A percentile compares a stretch with the other conserved stretches of the same genome.
Conservation (phyloP, 1,139 yeast species). For the Magnusiomyces paraingens region DNA sequence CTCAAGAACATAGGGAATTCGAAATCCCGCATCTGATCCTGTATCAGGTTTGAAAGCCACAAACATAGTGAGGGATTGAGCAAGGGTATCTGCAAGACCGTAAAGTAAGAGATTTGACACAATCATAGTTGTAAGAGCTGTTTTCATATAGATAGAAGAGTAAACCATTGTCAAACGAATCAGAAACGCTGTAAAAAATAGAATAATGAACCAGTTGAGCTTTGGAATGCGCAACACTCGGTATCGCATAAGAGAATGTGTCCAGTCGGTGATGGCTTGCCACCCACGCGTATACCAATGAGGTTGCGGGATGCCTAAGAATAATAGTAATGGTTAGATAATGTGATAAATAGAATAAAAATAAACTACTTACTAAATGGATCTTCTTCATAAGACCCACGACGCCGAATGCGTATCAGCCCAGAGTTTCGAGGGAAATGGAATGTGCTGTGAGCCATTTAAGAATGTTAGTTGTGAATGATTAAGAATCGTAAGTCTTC, state of each 20-base stretch:
- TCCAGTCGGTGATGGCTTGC: too few relatives aligned
- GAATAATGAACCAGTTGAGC: conserved; percentile 33
- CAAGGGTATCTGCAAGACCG: conserved; percentile 85
- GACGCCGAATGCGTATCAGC: not conserved
- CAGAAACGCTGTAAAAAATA: conserved; percentile 28
- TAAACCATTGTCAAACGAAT: conserved; percentile 32
- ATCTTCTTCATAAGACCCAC: conserved; percentile 1
- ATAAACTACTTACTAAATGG: not conserved
- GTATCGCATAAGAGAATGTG: conserved; percentile 10
- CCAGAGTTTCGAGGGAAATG: not conserved
- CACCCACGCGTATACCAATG: too few relatives aligned
- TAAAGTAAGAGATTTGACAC: conserved; percentile 76
- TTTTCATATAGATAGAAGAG: conserved; percentile 51
- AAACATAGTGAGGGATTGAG: conserved; percentile 55
- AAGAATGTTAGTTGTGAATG: too few relatives aligned
- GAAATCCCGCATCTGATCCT: conserved; percentile 18
- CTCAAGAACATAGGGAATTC: conserved; percentile 29
- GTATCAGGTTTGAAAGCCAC: conserved; percentile 25
- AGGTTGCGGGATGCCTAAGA: too few relatives aligned
- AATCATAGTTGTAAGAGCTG: conserved; percentile 68
- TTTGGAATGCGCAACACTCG: conserved; percentile 31
- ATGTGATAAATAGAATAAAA: not conserved
- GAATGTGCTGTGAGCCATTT: too few relatives aligned
- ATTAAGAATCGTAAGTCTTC: too few relatives aligned
- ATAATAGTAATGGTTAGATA: not conserved